phyloP scores from a whole-genome alignment of 768 basidiomycete genomes.

The Kwoniella dendrophila region DNA sequence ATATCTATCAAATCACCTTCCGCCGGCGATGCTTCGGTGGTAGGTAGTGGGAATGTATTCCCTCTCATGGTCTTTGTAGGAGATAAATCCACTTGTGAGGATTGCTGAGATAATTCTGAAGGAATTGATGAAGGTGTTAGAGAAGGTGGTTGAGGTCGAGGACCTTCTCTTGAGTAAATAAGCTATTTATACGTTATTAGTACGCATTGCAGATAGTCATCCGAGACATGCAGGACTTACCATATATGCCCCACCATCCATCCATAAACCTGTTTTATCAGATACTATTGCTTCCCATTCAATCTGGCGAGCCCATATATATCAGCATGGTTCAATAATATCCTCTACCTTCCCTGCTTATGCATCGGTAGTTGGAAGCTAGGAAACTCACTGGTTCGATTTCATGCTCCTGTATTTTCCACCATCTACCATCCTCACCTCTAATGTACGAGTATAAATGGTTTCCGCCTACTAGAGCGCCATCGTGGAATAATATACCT shows the following conservation, averaged over 20 bases:
- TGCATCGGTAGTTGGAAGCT: background rate
- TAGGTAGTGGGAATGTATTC: background rate
- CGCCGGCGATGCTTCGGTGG: background rate
- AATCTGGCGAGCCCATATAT: background rate
- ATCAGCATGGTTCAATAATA: background rate
- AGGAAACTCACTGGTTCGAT: constrained; percentile 24
- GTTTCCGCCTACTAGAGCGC: constrained; percentile 28
- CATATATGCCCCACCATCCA: constrained; percentile 47
- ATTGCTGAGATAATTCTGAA: background rate
- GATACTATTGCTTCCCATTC: constrained; percentile 31
- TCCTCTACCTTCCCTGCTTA: too few relatives aligned
- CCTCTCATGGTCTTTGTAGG: background rate
- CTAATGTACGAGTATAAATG: constrained; percentile 43
- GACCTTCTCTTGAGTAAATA: constrained; percentile 14
- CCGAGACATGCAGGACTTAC: constrained; percentile 6
- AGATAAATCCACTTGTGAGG: background rate
- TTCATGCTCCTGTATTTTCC: constrained; percentile 46
- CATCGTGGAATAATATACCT: constrained; percentile 42
- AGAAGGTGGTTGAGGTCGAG: background rate
- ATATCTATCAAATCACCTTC: constrained; percentile 11
- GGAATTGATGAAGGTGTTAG: background rate
- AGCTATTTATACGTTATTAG: too few relatives aligned
- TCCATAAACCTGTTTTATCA: constrained; percentile 44
- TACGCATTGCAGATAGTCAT: too few relatives aligned
- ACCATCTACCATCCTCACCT: constrained; percentile 39